Conservation (phyloP, 2,329 filamentous ascomycete species). For the Trichoderma hamatum region DNA sequence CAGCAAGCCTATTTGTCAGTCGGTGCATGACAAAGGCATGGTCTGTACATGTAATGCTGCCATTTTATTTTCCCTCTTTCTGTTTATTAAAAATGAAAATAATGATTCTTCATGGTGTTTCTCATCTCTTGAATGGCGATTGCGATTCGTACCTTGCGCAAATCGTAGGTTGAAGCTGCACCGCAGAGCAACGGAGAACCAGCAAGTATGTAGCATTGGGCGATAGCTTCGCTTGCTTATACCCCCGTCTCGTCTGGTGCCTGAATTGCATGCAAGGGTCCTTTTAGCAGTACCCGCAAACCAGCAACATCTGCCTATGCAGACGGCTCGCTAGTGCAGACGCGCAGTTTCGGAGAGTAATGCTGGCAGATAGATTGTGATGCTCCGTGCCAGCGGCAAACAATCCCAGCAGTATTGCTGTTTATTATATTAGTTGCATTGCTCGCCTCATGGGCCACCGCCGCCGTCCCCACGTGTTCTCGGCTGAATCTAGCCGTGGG, state of each 20-base stretch:
- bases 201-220: not conserved
- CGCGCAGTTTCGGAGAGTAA: not conserved
- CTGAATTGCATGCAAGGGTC: not conserved
- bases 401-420: not conserved
- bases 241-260: not conserved
- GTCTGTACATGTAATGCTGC: not conserved
- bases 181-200: too few species aligned
- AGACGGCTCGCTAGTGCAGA: not conserved
- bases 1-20: not conserved
- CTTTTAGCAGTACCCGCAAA: not conserved
- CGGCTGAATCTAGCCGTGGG: constrained; percentile 21
- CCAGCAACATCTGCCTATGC: not conserved
- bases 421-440: not conserved
- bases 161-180: not conserved
- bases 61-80: not conserved
- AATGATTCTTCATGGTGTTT: not conserved
- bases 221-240: not conserved
- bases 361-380: not conserved
- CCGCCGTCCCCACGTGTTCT: not conserved
- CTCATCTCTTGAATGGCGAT: not conserved
- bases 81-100: not conserved
- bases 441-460: not conserved
- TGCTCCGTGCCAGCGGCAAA: not conserved
- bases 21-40: not conserved
- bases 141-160: not conserved